Evolutionary conservation across 2,329 filamentous ascomycete genomes (phyloP).

Genomic region (Paraphaeosphaeria minitans): DNA sequence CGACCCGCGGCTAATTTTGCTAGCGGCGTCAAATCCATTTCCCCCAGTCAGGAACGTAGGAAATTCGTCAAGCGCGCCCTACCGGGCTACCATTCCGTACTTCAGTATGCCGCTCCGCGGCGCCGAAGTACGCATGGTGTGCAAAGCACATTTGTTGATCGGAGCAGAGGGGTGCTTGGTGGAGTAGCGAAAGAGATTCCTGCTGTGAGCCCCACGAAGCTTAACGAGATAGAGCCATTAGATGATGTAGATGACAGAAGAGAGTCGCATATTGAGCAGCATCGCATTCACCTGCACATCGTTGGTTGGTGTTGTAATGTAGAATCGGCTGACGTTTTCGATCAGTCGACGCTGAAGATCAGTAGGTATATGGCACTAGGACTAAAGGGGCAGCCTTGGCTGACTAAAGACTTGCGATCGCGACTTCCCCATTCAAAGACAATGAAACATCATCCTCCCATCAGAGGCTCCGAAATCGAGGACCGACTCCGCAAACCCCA

Average conservation of each 20-base stretch:
- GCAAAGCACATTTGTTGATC: neutral
- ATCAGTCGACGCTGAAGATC: neutral
- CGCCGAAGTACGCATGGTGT: neutral
- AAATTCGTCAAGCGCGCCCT: neutral
- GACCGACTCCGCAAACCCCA: too few relatives aligned
- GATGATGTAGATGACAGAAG: neutral
- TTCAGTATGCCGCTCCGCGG: neutral
- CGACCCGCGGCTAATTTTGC: conserved; percentile 1
- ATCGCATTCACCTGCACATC: neutral
- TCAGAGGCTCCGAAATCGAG: neutral
- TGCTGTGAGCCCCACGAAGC: neutral
- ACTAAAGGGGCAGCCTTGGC: neutral
- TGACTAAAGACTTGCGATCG: neutral
- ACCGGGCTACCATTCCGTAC: neutral
- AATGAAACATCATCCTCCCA: neutral
- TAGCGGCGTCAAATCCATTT: neutral
- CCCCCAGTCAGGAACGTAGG: neutral
- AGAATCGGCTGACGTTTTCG: neutral
- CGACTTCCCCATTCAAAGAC: neutral
- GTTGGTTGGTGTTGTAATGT: neutral
- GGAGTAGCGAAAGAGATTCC: neutral
- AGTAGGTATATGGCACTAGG: neutral
- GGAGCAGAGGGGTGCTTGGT: neutral
- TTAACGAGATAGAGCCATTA: neutral
- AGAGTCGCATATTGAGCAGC: neutral